These are phyloP conservation scores for Globisporangium alternatum DNA, from an alignment of 352 stramenopile genomes.

Conservation along the genomic window DNA sequence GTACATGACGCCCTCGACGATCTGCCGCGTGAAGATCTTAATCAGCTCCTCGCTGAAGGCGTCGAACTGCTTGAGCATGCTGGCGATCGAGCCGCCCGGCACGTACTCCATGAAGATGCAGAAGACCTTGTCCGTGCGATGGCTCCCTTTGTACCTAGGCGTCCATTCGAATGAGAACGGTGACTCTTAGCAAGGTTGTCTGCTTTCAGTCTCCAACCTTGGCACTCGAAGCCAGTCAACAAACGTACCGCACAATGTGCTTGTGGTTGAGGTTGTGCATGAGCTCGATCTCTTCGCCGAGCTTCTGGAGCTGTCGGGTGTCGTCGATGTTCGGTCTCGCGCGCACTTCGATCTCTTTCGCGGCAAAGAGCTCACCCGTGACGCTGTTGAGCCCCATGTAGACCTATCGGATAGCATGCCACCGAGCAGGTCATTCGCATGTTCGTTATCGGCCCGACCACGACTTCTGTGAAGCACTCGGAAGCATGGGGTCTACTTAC, in stretches of 20 bases:
- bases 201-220: background rate
- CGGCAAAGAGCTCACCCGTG: conserved; percentile 89
- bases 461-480: too few species aligned
- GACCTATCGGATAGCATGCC: conserved; percentile 35
- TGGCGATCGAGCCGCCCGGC: conserved; percentile 89
- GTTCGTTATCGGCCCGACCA: background rate
- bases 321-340: conserved; percentile 45
- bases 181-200: background rate
- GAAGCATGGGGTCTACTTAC: background rate
- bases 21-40: conserved; percentile 89
- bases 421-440: background rate
- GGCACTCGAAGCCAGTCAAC: background rate
- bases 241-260: conserved; percentile 93
- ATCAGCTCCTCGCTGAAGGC: conserved; percentile 90
- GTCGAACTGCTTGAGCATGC: conserved; percentile 92
- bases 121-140: conserved; percentile 74
- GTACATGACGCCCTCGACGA: conserved; percentile 90
- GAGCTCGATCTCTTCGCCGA: conserved; percentile 90
- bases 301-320: conserved; percentile 66
- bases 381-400: conserved; percentile 93
- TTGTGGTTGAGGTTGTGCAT: conserved; percentile 93
- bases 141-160: conserved; percentile 76
- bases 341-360: conserved; percentile 88
- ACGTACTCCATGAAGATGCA: conserved; percentile 98
- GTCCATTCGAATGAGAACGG: background rate